Percentiles rank a stretch among this genome's conserved stretches.
Conservation (phyloP, 345 rosid species). For the Psidium friedrichsthalianum region DNA sequence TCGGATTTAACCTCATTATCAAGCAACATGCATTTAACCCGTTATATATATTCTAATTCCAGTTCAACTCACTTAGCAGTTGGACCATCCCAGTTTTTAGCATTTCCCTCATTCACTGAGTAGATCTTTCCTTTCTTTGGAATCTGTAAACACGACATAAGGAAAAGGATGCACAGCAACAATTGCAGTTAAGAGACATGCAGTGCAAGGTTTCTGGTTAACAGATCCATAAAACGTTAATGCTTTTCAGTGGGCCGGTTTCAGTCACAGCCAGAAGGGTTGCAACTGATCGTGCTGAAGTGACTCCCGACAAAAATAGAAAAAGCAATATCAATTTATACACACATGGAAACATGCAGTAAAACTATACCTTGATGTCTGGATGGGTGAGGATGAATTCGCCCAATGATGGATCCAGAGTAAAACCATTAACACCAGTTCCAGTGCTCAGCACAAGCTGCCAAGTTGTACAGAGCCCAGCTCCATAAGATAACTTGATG, state of each 20-base stretch:
- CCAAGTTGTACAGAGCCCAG: background rate
- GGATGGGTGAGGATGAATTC: slow-evolving; percentile 97
- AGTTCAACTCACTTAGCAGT: slow-evolving; percentile 56
- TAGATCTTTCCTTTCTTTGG: slow-evolving; percentile 91
- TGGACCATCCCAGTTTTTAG: slow-evolving; percentile 92
- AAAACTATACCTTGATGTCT: slow-evolving; percentile 58
- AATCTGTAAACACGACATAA: slow-evolving; percentile 28
- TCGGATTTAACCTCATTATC: background rate
- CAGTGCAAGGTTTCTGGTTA: background rate
- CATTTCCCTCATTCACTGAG: slow-evolving; percentile 98
- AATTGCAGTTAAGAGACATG: background rate
- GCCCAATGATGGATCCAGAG: slow-evolving; percentile 97
- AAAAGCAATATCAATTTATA: background rate
- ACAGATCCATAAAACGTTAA: background rate
- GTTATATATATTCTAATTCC: background rate
- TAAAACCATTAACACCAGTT: slow-evolving; percentile 83
- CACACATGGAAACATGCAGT: background rate
- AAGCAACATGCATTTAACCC: background rate
- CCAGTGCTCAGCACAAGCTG: slow-evolving; percentile 96
- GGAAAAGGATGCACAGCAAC: background rate
- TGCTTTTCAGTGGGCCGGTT: background rate
- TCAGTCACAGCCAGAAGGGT: background rate
- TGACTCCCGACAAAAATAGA: background rate
- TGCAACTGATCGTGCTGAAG: background rate
- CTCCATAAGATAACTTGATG: background rate